These are phyloP conservation scores for Pseudonitzschia pungens DNA, from an alignment of 108 stramenopile species.

Conservation along the genomic window DNA sequence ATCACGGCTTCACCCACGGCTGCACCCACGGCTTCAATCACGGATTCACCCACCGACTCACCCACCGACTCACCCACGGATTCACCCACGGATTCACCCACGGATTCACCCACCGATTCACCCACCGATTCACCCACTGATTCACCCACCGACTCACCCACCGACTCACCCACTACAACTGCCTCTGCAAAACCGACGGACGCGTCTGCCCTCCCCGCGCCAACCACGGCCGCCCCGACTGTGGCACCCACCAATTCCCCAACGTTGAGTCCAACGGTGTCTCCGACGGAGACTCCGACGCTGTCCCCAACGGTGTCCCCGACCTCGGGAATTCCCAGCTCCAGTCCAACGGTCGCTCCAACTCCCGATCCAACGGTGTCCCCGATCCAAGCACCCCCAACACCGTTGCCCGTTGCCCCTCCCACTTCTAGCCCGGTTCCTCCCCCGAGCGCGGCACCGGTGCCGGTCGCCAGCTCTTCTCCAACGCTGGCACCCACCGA, in stretches of 20 bases:
- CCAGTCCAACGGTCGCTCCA: constrained; percentile 19
- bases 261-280: neutral
- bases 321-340: neutral
- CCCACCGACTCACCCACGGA: constrained; percentile 19
- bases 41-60: constrained; percentile 6
- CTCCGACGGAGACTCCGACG: neutral
- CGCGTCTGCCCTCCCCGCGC: too few species aligned
- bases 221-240: neutral
- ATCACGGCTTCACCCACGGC: neutral
- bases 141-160: constrained; percentile 14
- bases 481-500: constrained; percentile 32
- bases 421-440: neutral
- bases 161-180: neutral
- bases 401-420: constrained; percentile 3
- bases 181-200: neutral
- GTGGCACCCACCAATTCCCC: neutral
- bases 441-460: neutral
- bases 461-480: neutral
- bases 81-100: constrained; percentile 17
- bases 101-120: neutral
- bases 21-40: constrained; percentile 8
- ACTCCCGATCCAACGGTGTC: constrained; percentile 15
- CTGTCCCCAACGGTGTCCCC: neutral
- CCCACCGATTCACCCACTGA: constrained; percentile 12
- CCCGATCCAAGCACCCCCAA: too few species aligned